Evolutionary conservation across 768 basidiomycete species (phyloP).

Genomic region (Inosperma sp.): DNA sequence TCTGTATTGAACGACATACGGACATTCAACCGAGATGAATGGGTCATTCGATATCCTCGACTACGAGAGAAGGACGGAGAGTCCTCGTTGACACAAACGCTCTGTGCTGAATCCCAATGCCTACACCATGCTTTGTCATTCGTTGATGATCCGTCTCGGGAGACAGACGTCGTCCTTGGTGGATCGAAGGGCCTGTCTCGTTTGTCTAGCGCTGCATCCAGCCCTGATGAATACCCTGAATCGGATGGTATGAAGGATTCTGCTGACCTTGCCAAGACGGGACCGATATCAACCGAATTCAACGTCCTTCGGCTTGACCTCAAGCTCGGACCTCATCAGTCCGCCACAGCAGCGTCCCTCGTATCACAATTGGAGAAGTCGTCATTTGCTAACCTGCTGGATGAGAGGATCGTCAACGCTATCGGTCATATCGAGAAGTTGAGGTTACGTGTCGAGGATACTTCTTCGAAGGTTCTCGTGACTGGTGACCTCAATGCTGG

Average conservation of each 20-base stretch:
- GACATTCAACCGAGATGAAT: conserved; percentile 78
- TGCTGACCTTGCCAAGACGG: conserved; percentile 29
- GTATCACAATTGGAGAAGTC: conserved; percentile 90
- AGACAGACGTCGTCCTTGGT: conserved; percentile 61
- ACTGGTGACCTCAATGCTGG: conserved; percentile 98
- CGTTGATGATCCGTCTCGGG: conserved; percentile 70
- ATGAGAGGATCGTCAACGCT: conserved; percentile 73
- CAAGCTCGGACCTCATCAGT: conserved; percentile 74
- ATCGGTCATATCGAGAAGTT: conserved; percentile 80
- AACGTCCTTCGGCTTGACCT: conserved; percentile 89
- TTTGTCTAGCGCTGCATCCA: conserved; percentile 55
- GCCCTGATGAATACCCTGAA: conserved; percentile 34
- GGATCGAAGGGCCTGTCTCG: conserved; percentile 47
- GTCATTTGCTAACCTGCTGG: conserved; percentile 88
- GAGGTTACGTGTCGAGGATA: conserved; percentile 82
- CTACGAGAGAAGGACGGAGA: conserved; percentile 42
- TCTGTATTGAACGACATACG: conserved; percentile 64
- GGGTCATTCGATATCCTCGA: conserved; percentile 87
- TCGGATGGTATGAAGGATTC: conserved; percentile 19
- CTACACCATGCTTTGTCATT: conserved; percentile 74
- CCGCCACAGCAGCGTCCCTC: conserved; percentile 61
- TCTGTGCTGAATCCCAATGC: conserved; percentile 35
- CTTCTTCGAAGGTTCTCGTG: conserved; percentile 92
- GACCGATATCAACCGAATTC: conserved; percentile 59
- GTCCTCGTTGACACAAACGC: conserved; percentile 22